Base-by-base conservation (phyloP, 305 asterid genomes). In the Fraxinus platypoda region DNA sequence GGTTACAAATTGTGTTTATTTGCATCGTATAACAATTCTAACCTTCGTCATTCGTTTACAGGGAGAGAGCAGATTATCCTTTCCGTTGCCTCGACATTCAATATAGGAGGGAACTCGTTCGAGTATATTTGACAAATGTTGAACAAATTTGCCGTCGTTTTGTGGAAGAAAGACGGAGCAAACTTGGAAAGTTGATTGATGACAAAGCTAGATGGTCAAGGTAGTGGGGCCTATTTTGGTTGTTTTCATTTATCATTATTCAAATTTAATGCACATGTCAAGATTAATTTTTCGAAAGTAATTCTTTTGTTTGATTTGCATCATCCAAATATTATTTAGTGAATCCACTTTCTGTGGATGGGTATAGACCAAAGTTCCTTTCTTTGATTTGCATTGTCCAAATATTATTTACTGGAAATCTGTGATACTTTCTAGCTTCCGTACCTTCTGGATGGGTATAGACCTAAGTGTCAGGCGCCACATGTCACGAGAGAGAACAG, bases 121-220 rank as follows among this genome's bases (percentile, higher is more conserved):
- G 99, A 77, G 98, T 95, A 26, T 97, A 97, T 89, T 87, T 95
- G 88, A 89, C 97, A 77, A 97, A 95, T 87, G 99, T 97, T 8
- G 99, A 95, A 81, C 98, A 97, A 90, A 94, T 92, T 77, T 97
- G 98, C 86, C 93, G 97, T 33, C 97, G 97, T 80, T 97, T 93
- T 83, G 94, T 97, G 70, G 98, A 97, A 88, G 99, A 93, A 64
- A 90, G 91, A 54, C 88, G 98, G 49, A 84, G 87, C 86, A 95
- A 91, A 88, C 94, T 97, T 84, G 94, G 89, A 82, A 95, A 94
- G 83, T 90, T 94, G 83, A 93, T 95, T 82, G 98, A 92, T 81
- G 99, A 97, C 89, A 94, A 93, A 87, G 92, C 87, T 87, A 90
- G 93, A 85, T 97, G 98, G 98, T 87, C 97, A 80, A 94, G 99